phyloP scores from a whole-genome alignment of 108 stramenopile genomes.

The Seminavis robusta region DNA sequence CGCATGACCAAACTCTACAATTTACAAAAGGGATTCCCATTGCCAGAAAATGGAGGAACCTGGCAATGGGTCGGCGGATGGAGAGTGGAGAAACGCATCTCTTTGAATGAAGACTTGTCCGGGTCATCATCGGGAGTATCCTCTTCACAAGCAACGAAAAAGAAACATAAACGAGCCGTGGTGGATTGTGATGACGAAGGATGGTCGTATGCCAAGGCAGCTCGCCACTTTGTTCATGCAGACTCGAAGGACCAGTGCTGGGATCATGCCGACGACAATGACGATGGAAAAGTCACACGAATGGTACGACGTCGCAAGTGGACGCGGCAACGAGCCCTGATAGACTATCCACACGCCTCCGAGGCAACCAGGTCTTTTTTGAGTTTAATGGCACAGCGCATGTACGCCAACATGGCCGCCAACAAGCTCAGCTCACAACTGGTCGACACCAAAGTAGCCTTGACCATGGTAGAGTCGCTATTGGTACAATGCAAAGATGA shows the following conservation, averaged over 20 bases:
- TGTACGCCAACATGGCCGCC: no score
- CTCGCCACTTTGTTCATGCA: conserved; percentile 18
- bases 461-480: no score
- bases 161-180: background rate
- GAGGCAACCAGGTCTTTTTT: no score
- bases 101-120: background rate
- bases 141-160: no score
- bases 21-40: conserved; percentile 47
- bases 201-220: conserved; percentile 46
- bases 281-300: conserved; percentile 14
- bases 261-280: conserved; percentile 21
- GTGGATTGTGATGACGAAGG: conserved; percentile 37
- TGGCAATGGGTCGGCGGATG: conserved; percentile 58
- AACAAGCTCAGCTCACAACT: no score
- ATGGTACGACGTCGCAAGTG: conserved; percentile 41
- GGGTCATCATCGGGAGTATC: no score
- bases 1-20: conserved; percentile 28
- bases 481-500: no score
- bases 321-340: conserved; percentile 34
- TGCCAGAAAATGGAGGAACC: conserved; percentile 47
- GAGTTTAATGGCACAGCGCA: no score
- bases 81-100: conserved; percentile 34
- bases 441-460: no score
- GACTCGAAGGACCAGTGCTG: conserved; percentile 4
- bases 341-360: conserved; percentile 44